phyloP scores from a whole-genome alignment of 1,139 yeast species.

The Entelexis paramagnoliae region DNA sequence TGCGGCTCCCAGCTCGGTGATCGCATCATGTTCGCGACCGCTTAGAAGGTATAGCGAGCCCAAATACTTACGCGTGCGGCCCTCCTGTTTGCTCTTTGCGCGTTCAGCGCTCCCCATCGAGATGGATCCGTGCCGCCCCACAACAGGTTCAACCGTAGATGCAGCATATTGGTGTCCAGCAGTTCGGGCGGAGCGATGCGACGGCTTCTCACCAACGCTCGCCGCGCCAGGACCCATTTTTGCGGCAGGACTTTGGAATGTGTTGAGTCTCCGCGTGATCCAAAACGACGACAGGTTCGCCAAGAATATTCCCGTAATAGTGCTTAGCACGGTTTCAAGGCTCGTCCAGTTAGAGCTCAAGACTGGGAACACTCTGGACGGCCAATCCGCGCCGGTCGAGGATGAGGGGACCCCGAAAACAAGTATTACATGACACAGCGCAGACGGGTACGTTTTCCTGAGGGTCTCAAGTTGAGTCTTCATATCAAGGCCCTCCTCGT shows the following conservation, averaged over 20 bases:
- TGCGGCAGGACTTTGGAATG: conserved; percentile 31
- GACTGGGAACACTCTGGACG: conserved; percentile 29
- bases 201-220: not conserved
- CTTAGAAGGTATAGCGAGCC: conserved; percentile 72
- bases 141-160: conserved; percentile 9
- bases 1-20: conserved; percentile 64
- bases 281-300: conserved; percentile 56
- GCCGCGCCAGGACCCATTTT: conserved; percentile 22
- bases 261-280: conserved; percentile 30
- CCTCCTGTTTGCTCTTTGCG: conserved; percentile 48
- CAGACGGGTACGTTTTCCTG: conserved; percentile 42
- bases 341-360: conserved; percentile 33
- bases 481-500: conserved; percentile 29
- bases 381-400: conserved; percentile 22
- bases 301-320: conserved; percentile 54
- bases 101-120: conserved; percentile 39
- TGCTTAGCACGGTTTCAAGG: conserved; percentile 65
- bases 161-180: conserved; percentile 7
- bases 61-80: conserved; percentile 63
- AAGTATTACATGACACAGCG: conserved; percentile 54
- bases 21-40: conserved; percentile 65
- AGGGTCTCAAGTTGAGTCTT: conserved; percentile 33
- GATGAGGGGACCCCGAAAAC: conserved; percentile 42
- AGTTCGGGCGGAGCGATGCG: not conserved
- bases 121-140: conserved; percentile 30